A percentile compares a stretch with the other conserved stretches of the same genome.
These are phyloP conservation scores for Discostella pseudostelligera DNA, from an alignment of 108 stramenopile genomes.

Conservation along the genomic window DNA sequence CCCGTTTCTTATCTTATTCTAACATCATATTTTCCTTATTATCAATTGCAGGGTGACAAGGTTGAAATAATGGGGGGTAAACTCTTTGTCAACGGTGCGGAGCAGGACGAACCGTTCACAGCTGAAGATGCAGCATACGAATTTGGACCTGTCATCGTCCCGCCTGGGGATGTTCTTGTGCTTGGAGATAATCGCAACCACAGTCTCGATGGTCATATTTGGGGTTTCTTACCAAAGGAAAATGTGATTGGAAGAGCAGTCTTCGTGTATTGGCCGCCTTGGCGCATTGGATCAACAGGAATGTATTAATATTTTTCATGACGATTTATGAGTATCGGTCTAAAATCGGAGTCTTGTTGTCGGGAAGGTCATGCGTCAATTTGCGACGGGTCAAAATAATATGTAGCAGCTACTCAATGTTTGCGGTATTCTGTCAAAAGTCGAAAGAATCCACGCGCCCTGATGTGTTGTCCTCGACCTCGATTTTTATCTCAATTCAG, in stretches of 20 bases:
- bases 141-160: constrained; percentile 86
- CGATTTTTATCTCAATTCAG: too few relatives aligned
- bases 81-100: constrained; percentile 85
- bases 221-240: constrained; percentile 70
- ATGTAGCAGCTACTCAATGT: too few relatives aligned
- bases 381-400: too few relatives aligned
- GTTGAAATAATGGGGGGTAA: constrained; percentile 88
- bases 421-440: too few relatives aligned
- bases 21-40: background rate
- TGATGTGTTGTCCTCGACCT: too few relatives aligned
- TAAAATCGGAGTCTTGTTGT: too few relatives aligned
- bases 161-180: constrained; percentile 77
- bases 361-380: too few relatives aligned
- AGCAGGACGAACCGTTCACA: constrained; percentile 89
- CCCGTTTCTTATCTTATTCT: background rate
- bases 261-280: constrained; percentile 90
- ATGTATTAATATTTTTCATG: constrained; percentile 50
- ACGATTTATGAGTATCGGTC: too few relatives aligned
- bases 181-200: constrained; percentile 93
- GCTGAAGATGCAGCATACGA: constrained; percentile 85
- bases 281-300: constrained; percentile 79
- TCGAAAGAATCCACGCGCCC: too few relatives aligned
- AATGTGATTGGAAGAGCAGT: constrained; percentile 74
- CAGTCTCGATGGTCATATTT: constrained; percentile 87
- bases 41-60: constrained; percentile 64